phyloP scores from a whole-genome alignment of 169 alveolate genomes.

The Babesia bovis region DNA sequence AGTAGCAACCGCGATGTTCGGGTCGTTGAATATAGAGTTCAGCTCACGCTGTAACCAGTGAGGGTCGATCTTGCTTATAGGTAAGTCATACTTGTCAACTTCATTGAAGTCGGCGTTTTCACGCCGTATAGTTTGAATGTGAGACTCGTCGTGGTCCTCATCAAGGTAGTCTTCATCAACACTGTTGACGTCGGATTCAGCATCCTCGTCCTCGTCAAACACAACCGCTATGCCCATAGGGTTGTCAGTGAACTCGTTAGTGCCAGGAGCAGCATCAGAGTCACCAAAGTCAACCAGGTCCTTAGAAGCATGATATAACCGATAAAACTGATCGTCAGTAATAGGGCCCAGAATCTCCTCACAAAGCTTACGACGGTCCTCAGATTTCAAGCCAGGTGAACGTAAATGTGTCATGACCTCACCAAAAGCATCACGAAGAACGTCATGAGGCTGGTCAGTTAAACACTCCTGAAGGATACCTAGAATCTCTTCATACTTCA shows the following conservation, averaged over 20 bases:
- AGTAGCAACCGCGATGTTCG: constrained; percentile 83
- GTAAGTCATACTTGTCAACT: constrained; percentile 75
- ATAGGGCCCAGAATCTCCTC: constrained; percentile 72
- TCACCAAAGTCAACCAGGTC: constrained; percentile 77
- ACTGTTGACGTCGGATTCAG: constrained; percentile 54
- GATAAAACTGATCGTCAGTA: constrained; percentile 67
- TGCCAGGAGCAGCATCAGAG: constrained; percentile 45
- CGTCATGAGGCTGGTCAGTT: constrained; percentile 91
- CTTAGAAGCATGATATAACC: constrained; percentile 65
- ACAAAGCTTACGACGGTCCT: constrained; percentile 78
- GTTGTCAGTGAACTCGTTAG: constrained; percentile 61
- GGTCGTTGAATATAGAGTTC: constrained; percentile 79
- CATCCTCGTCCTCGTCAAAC: constrained; percentile 80
- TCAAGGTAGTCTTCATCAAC: constrained; percentile 55
- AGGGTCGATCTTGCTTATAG: constrained; percentile 87
- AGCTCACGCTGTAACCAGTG: constrained; percentile 95
- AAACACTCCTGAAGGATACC: constrained; percentile 81
- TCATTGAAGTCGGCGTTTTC: constrained; percentile 64
- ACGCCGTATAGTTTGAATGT: constrained; percentile 40
- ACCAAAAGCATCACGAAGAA: constrained; percentile 90
- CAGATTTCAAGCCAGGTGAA: constrained; percentile 79
- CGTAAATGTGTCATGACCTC: constrained; percentile 89
- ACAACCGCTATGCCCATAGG: constrained; percentile 76
- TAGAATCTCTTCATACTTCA: constrained; percentile 87
- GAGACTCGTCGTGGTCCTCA: constrained; percentile 35